phyloP scores from a whole-genome alignment of 208 protist species.

The Trypanosoma theileri region DNA sequence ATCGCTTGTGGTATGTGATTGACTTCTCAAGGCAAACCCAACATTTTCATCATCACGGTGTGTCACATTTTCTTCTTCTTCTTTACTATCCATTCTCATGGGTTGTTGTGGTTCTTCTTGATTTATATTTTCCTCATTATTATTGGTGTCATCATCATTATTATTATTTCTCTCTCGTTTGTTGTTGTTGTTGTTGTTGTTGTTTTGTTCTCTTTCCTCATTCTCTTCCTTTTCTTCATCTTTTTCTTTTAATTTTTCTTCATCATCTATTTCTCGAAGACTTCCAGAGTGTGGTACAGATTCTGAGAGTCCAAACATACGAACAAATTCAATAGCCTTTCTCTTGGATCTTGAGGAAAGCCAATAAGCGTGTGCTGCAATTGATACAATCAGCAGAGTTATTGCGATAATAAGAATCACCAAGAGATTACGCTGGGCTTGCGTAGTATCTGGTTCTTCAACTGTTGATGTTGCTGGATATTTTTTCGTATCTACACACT shows the following conservation, averaged over 20 bases:
- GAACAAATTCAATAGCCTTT: constrained; percentile 52
- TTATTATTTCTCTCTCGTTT: too few species aligned
- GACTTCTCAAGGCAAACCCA: constrained; percentile 1
- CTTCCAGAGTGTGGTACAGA: neutral
- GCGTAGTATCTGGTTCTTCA: neutral
- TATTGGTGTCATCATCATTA: too few species aligned
- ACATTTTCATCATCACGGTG: neutral
- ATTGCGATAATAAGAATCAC: constrained; percentile 9
- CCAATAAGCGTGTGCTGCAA: constrained; percentile 37
- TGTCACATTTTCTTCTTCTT: neutral
- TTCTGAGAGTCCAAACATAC: constrained; percentile 48
- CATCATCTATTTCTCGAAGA: neutral
- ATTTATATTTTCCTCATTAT: too few species aligned
- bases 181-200: neutral
- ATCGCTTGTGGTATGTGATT: neutral
- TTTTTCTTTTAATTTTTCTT: neutral
- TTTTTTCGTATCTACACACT: constrained; percentile 61
- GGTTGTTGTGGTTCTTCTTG: neutral
- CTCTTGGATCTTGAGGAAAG: constrained; percentile 30
- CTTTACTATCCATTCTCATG: neutral
- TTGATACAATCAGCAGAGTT: constrained; percentile 30
- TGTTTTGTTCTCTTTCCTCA: too few species aligned
- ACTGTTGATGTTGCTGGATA: constrained; percentile 42
- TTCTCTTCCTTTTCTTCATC: too few species aligned
- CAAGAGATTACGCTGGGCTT: constrained; percentile 11